Evolutionary conservation across 1,139 yeast species (phyloP).

Genomic region (Candida tropicalis): DNA sequence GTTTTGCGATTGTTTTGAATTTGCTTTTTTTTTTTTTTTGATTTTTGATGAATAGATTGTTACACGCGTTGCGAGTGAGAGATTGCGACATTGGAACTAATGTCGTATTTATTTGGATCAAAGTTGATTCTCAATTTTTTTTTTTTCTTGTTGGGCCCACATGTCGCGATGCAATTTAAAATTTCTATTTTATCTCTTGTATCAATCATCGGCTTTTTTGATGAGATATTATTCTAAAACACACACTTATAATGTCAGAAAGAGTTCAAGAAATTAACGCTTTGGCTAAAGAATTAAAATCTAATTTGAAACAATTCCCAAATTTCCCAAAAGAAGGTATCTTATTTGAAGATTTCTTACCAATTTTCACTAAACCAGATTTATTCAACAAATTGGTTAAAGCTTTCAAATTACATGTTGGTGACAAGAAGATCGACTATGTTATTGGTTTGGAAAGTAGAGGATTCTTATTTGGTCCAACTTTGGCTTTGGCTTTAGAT

Average conservation of each 20-base stretch:
- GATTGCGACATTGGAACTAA: not conserved
- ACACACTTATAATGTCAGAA: no score
- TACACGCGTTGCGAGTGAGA: no score
- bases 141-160: not conserved
- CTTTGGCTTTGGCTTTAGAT: slow-evolving; percentile 84
- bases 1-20: no score
- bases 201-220: no score
- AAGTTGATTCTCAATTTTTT: no score
- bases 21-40: no score
- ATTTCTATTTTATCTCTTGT: not conserved
- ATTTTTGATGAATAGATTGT: no score
- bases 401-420: slow-evolving; percentile 79
- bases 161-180: slow-evolving; percentile 1
- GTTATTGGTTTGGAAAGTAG: slow-evolving; percentile 95
- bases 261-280: slow-evolving; percentile 33
- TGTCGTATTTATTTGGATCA: no score
- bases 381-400: slow-evolving; percentile 78
- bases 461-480: slow-evolving; percentile 95
- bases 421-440: slow-evolving; percentile 74
- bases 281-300: slow-evolving; percentile 62
- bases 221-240: no score
- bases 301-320: slow-evolving; percentile 77
- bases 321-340: slow-evolving; percentile 95
- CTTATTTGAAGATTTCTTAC: slow-evolving; percentile 92
- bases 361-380: slow-evolving; percentile 82